Conservation (phyloP, 2,329 filamentous ascomycete genomes). For the Neofusicoccum sp. region DNA sequence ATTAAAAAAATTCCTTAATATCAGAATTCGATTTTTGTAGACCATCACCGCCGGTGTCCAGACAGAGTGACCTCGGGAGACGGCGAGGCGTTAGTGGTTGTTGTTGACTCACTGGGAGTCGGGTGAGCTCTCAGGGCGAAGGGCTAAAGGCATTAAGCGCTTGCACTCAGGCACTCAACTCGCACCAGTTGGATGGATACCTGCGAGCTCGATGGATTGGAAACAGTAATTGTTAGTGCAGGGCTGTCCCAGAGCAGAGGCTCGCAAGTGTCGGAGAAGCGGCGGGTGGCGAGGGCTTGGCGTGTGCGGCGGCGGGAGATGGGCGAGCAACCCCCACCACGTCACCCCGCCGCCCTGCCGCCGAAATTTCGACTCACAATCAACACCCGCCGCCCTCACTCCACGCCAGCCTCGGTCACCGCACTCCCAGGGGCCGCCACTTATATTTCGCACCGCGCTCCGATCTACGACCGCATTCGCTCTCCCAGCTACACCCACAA, state of each 20-base stretch:
- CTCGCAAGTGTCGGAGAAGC: no score
- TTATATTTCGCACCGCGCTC: not conserved
- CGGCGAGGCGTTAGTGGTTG: not conserved
- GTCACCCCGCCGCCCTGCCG: conserved; percentile 12
- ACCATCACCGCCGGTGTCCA: not conserved
- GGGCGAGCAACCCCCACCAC: conserved; percentile 10
- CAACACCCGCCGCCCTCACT: conserved; percentile 11
- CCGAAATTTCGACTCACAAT: conserved; percentile 17
- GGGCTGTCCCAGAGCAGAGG: no score
- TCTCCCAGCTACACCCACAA: conserved; percentile 20
- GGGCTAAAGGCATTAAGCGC: not conserved
- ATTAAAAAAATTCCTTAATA: not conserved
- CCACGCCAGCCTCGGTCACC: not conserved
- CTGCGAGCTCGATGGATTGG: not conserved
- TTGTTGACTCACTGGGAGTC: conserved; percentile 1
- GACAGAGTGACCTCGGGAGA: not conserved
- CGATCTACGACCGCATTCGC: not conserved
- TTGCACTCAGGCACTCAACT: no score
- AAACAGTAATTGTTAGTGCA: not conserved
- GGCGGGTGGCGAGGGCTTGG: not conserved
- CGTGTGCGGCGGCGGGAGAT: not conserved
- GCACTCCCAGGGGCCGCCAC: not conserved
- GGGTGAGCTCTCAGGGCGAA: not conserved
- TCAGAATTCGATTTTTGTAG: not conserved
- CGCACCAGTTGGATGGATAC: no score